Conservation (phyloP, 805 yeast species). For the Cyberlindnera samutprakarnensis region DNA sequence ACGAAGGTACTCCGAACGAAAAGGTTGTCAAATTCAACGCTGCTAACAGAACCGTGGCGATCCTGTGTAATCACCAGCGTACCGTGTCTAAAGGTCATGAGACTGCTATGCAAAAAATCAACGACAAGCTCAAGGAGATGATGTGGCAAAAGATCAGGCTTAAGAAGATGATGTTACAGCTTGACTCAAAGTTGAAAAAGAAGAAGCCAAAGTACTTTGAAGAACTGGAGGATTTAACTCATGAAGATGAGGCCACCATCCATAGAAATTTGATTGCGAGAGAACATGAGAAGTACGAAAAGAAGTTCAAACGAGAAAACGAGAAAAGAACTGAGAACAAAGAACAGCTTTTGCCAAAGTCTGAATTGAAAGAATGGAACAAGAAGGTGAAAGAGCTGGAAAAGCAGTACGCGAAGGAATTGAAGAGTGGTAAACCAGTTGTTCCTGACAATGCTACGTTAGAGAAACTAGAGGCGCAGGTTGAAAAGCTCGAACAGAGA, state of each 20-base stretch:
- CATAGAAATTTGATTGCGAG: constrained; percentile 54
- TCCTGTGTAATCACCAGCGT: constrained; percentile 94
- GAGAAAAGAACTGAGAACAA: constrained; percentile 60
- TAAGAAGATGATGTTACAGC: constrained; percentile 59
- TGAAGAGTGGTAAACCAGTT: constrained; percentile 50
- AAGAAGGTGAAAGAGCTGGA: constrained; percentile 45
- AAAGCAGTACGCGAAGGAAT: constrained; percentile 47
- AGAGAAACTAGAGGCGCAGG: constrained; percentile 66
- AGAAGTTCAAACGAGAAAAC: constrained; percentile 68
- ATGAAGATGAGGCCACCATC: constrained; percentile 54
- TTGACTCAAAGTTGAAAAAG: constrained; percentile 47
- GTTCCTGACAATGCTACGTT: constrained; percentile 38
- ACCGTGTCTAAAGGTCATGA: constrained; percentile 84
- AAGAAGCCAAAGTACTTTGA: constrained; percentile 53
- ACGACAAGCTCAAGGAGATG: constrained; percentile 70
- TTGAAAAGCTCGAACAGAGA: constrained; percentile 65
- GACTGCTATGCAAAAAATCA: constrained; percentile 69
- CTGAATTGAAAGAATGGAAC: constrained; percentile 52
- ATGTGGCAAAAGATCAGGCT: constrained; percentile 75
- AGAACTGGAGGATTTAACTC: constrained; percentile 58
- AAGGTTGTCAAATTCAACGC: constrained; percentile 86
- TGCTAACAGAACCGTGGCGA: constrained; percentile 93
- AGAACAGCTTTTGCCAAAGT: constrained; percentile 44
- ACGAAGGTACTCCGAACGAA: constrained; percentile 82
- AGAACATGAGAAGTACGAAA: constrained; percentile 55